Percentiles rank a stretch among this genome's conserved stretches.
Evolutionary conservation across 495 filamentous ascomycete species (phyloP).

Genomic region (Annulohypoxylon moriforme): DNA sequence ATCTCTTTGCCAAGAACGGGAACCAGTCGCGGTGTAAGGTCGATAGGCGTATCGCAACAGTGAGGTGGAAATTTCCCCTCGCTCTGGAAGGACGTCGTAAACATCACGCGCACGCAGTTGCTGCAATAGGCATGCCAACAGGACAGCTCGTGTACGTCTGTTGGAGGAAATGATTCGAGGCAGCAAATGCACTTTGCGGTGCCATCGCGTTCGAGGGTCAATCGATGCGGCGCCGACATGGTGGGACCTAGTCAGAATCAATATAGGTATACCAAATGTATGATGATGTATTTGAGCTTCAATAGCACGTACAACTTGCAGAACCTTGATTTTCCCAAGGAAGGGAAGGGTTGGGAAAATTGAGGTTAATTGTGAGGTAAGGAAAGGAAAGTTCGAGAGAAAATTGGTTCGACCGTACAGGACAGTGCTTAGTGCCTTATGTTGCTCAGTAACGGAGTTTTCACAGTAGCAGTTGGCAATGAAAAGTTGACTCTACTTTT

Average conservation of each 20-base stretch:
- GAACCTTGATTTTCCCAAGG: background rate
- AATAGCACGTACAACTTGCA: background rate
- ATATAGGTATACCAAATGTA: background rate
- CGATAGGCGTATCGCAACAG: background rate
- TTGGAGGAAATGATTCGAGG: background rate
- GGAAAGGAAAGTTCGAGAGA: background rate
- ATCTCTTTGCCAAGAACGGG: background rate
- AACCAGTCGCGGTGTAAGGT: background rate
- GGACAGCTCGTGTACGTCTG: background rate
- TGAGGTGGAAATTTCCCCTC: background rate
- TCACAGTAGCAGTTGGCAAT: background rate
- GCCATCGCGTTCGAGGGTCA: background rate
- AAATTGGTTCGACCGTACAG: background rate
- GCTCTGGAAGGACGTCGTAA: background rate
- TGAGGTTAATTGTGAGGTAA: background rate
- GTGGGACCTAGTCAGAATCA: too few relatives aligned
- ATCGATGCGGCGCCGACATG: background rate
- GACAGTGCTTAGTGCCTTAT: background rate
- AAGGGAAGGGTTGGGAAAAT: background rate
- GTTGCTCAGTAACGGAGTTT: background rate
- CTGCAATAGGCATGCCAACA: background rate
- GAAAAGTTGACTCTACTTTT: background rate
- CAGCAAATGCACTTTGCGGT: background rate
- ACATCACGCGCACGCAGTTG: background rate
- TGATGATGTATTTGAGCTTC: background rate